phyloP scores from a whole-genome alignment of 768 basidiomycete species.

The Flagelloscypha sp. region DNA sequence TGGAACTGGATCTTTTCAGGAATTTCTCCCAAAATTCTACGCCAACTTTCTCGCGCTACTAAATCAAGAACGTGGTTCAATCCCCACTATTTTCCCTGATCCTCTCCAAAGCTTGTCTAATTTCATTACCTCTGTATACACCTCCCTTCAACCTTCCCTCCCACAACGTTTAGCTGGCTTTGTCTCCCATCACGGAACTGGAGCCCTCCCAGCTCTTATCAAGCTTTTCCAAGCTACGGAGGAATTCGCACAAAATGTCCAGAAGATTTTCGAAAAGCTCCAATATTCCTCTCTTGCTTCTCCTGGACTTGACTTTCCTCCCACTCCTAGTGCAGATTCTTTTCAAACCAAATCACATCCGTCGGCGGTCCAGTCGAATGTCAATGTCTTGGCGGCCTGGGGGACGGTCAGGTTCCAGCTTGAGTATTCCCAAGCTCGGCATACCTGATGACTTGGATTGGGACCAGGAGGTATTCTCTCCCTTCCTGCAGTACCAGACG shows the following conservation, averaged over 20 bases:
- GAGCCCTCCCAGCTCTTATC: conserved; percentile 64
- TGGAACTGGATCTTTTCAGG: conserved; percentile 37
- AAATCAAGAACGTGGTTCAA: conserved; percentile 59
- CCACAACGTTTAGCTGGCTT: conserved; percentile 69
- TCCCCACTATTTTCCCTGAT: conserved; percentile 85
- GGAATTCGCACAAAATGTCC: conserved; percentile 67
- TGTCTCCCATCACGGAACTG: conserved; percentile 53
- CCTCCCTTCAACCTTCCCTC: conserved; percentile 73
- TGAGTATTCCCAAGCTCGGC: conserved; percentile 15
- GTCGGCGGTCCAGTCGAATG: conserved; percentile 54
- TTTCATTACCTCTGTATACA: conserved; percentile 76
- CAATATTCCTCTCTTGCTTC: conserved; percentile 26
- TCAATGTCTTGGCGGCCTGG: conserved; percentile 54
- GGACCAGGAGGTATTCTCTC: conserved; percentile 90
- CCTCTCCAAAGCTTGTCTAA: conserved; percentile 67
- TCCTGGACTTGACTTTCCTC: conserved; percentile 16
- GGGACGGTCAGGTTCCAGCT: conserved; percentile 21
- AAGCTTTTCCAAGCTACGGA: conserved; percentile 65
- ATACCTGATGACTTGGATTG: conserved; percentile 49
- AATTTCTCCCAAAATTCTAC: conserved; percentile 74
- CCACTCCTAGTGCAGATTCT: conserved; percentile 5
- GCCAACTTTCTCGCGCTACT: conserved; percentile 57
- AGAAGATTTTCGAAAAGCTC: conserved; percentile 73
- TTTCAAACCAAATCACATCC: conserved; percentile 22
- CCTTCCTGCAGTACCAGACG: conserved; percentile 85